Conservation (phyloP, 2,329 filamentous ascomycete species). For the Ceratocystis colombiana region DNA sequence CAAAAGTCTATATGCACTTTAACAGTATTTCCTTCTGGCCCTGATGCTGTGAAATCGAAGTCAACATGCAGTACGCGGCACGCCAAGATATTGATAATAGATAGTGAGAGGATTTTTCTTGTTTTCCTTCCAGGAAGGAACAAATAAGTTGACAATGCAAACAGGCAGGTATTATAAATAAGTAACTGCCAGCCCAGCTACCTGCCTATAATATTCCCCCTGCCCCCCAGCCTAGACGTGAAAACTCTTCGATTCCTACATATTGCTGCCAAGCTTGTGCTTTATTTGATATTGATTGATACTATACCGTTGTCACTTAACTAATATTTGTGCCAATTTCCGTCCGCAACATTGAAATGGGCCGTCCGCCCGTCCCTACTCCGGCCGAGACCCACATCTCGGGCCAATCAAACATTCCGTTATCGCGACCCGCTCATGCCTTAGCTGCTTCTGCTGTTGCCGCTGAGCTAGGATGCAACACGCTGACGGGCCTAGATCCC, state of each 20-base stretch:
- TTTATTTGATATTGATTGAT: too few relatives aligned
- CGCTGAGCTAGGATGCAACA: constrained; percentile 43
- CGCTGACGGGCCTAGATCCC: constrained; percentile 44
- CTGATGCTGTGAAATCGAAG: neutral
- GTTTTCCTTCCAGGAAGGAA: too few relatives aligned
- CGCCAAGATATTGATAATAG: neutral
- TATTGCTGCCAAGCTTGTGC: too few relatives aligned
- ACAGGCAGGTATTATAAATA: neutral
- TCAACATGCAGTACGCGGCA: neutral
- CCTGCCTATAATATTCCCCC: too few relatives aligned
- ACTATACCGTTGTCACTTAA: neutral
- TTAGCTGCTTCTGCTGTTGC: constrained; percentile 42
- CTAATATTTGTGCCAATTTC: neutral
- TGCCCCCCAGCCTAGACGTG: too few relatives aligned
- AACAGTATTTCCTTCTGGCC: neutral
- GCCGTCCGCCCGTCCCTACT: neutral
- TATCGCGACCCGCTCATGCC: constrained; percentile 49
- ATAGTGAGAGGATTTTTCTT: too few relatives aligned
- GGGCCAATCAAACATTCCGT: constrained; percentile 33
- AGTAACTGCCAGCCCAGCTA: neutral
- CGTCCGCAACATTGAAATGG: neutral
- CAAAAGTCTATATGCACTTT: constrained; percentile 19
- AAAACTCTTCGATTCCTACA: too few relatives aligned
- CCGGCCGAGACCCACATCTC: constrained; percentile 29
- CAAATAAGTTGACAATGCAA: too few relatives aligned